A percentile compares a stretch with the other conserved stretches of the same genome.
These are phyloP conservation scores for Colletotrichum graminicola DNA, from an alignment of 2,329 filamentous ascomycete species.

Conservation along the genomic window DNA sequence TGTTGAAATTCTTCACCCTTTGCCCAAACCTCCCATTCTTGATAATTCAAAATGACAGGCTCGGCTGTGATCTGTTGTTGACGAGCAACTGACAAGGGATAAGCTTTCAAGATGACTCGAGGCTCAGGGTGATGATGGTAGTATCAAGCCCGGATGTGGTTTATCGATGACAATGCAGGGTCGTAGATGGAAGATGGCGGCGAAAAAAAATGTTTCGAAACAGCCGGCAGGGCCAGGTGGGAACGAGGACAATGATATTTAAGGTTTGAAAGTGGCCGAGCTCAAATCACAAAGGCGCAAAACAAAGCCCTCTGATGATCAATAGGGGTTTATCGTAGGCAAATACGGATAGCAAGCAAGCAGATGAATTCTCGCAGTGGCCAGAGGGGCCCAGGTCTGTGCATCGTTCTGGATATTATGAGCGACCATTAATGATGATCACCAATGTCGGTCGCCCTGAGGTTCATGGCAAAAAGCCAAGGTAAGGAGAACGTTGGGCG, in stretches of 20 bases:
- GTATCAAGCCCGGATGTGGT: slow-evolving; percentile 10
- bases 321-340: neutral
- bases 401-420: neutral
- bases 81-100: slow-evolving; percentile 15
- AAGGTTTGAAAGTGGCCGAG: slow-evolving; percentile 1
- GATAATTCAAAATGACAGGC: slow-evolving; percentile 4
- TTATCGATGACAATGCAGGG: slow-evolving; percentile 16
- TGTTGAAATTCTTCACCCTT: neutral
- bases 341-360: too few relatives aligned
- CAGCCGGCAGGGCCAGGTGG: neutral
- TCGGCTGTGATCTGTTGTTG: slow-evolving; percentile 14
- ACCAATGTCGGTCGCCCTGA: slow-evolving; percentile 4
- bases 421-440: slow-evolving; percentile 24
- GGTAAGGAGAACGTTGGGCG: slow-evolving; percentile 7
- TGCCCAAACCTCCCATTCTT: slow-evolving; percentile 3
- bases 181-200: slow-evolving; percentile 7
- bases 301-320: neutral
- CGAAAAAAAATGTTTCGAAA: neutral
- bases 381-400: neutral
- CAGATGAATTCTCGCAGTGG: neutral
- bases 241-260: neutral
- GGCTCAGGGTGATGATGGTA: neutral
- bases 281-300: neutral
- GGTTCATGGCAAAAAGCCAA: neutral
- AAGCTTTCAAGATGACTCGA: slow-evolving; percentile 23